Conservation (phyloP, 768 basidiomycete genomes). For the Podaxis mareebaensis region DNA sequence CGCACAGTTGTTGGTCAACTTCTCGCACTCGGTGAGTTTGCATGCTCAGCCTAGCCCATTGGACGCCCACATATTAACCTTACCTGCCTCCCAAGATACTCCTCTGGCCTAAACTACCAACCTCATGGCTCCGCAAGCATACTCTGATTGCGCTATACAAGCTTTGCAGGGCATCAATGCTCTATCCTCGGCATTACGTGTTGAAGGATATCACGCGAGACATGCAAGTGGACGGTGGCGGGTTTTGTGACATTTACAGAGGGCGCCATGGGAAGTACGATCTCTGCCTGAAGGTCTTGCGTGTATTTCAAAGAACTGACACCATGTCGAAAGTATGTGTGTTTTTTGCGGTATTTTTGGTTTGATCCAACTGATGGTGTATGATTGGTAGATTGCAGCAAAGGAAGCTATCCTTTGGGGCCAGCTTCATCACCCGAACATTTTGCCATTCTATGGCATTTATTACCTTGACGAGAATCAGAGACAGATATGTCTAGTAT, state of each 20-base stretch:
- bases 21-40: too few species aligned
- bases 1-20: too few species aligned
- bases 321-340: not conserved
- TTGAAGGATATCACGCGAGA: not conserved
- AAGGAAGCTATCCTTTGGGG: constrained; percentile 13
- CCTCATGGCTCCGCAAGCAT: not conserved
- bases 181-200: constrained; percentile 2
- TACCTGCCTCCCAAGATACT: too few species aligned
- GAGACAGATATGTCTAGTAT: not conserved
- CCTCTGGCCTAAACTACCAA: too few species aligned
- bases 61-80: too few species aligned
- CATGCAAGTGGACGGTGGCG: not conserved
- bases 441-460: constrained; percentile 11
- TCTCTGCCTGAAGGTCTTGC: not conserved
- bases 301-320: not conserved
- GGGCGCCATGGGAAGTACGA: not conserved
- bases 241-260: not conserved
- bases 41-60: too few species aligned
- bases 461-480: not conserved
- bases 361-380: too few species aligned
- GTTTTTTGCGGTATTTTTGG: not conserved
- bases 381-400: not conserved
- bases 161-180: not conserved
- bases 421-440: not conserved
- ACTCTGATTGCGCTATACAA: not conserved